Evolutionary conservation across 2,329 filamentous ascomycete genomes (phyloP), one percentile per base, ranked within the genome.

Genomic region (Beauveria sp.): DNA sequence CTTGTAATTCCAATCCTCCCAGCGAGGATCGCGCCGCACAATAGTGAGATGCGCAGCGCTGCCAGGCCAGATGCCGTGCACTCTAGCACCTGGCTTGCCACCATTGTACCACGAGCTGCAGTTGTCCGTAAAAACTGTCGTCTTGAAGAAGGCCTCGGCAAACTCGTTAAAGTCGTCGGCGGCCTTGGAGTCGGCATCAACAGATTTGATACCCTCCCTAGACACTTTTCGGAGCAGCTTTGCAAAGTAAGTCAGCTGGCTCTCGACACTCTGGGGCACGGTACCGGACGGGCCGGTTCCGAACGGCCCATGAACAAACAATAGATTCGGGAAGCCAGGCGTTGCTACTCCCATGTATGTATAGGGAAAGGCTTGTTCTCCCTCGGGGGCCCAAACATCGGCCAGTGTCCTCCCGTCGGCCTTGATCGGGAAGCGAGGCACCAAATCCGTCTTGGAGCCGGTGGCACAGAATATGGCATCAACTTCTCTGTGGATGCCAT

Each of bases 61-160:
- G 0, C 87, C 87, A 0, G 88, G 88, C 82, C 87, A 91, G 7
- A 89, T 69, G 0, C 86, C 87, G 64, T 89, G 85, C 26, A 91
- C 85, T 4, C 86, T 75, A 0, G 78, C 81, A 0, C 86, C 87
- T 0, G 86, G 81, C 6, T 74, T 74, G 0, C 84, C 85, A 14
- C 87, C 85, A 63, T 91, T 91, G 63, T 88, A 88, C 88, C 88
- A 91, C 0, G 84, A 87, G 46, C 82, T 85, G 70, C 88, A 91
- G 61, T 83, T 81, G 58, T 87, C 84, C 0, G 79, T 78, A 61
- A 87, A 71, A 1, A 85, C 81, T 0, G 81, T 85, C 24, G 72
- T 78, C 0, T 73, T 70, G 66, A 84, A 85, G 68, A 84, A 85
- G 0, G 79, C 78, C 64, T 85, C 79, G 28, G 76, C 77, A 70